Evolutionary conservation across 805 yeast species (phyloP).

Genomic region (Metschnikowia arizonensis): DNA sequence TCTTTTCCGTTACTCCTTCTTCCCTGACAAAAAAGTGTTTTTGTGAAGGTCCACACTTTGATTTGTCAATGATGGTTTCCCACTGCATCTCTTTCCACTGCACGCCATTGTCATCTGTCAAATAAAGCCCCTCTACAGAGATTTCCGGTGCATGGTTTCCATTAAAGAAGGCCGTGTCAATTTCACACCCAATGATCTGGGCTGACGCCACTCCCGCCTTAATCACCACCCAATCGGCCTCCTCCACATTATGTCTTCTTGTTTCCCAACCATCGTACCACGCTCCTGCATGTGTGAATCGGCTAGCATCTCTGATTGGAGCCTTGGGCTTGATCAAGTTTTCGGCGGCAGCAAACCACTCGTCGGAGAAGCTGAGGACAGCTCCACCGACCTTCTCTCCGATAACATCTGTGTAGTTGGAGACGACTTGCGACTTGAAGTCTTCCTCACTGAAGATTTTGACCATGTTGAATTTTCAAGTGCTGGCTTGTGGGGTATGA

Average conservation of each 20-base stretch:
- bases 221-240: slow-evolving; percentile 83
- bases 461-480: slow-evolving; percentile 13
- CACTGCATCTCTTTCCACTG: slow-evolving; percentile 42
- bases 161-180: slow-evolving; percentile 90
- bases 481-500: not conserved
- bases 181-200: slow-evolving; percentile 72
- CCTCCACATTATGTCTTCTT: slow-evolving; percentile 81
- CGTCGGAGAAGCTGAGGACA: slow-evolving; percentile 69
- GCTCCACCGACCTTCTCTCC: slow-evolving; percentile 82
- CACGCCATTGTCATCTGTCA: slow-evolving; percentile 31
- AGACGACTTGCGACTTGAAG: slow-evolving; percentile 46
- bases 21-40: slow-evolving; percentile 74
- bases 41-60: slow-evolving; percentile 87
- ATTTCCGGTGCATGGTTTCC: slow-evolving; percentile 95
- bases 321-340: slow-evolving; percentile 77
- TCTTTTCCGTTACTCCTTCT: slow-evolving; percentile 46
- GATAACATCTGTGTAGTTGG: slow-evolving; percentile 68
- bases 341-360: slow-evolving; percentile 92
- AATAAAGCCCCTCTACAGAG: slow-evolving; percentile 68
- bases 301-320: slow-evolving; percentile 78
- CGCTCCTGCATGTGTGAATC: slow-evolving; percentile 81
- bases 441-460: slow-evolving; percentile 24
- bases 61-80: slow-evolving; percentile 64
- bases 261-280: slow-evolving; percentile 99
- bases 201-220: slow-evolving; percentile 84